phyloP scores from a whole-genome alignment of 495 filamentous ascomycete genomes.

The Annulohypoxylon bovei region DNA sequence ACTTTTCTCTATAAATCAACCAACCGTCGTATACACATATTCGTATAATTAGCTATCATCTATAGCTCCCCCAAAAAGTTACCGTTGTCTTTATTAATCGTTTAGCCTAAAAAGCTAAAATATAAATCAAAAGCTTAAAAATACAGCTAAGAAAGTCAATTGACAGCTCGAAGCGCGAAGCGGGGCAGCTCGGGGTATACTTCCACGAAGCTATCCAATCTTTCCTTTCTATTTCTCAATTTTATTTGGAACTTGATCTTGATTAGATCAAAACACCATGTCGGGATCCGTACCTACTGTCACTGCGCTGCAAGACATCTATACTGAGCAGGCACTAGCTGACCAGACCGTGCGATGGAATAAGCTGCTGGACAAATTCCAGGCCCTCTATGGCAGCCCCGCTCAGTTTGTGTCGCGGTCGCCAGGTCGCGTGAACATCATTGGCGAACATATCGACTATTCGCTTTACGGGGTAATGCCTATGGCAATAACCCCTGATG shows the following conservation, averaged over 20 bases:
- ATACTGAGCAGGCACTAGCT: conserved; percentile 68
- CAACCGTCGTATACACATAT: background rate
- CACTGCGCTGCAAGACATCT: conserved; percentile 71
- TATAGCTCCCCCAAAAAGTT: background rate
- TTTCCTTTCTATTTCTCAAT: conserved; percentile 5
- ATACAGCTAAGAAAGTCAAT: conserved; percentile 10
- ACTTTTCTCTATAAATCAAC: background rate
- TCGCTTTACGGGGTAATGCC: conserved; percentile 95
- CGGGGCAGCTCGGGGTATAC: conserved; percentile 25
- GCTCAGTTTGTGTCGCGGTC: conserved; percentile 89
- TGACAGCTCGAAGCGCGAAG: conserved; percentile 20
- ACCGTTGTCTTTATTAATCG: background rate
- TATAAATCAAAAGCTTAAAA: background rate
- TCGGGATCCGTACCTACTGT: conserved; percentile 67
- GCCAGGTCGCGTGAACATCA: conserved; percentile 96
- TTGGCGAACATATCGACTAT: conserved; percentile 99
- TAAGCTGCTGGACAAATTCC: conserved; percentile 74
- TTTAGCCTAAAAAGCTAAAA: background rate
- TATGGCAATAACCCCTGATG: conserved; percentile 92
- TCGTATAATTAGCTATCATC: no score
- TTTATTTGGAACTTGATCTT: conserved; percentile 12
- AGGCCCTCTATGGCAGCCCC: conserved; percentile 71
- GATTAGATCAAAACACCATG: conserved; percentile 52
- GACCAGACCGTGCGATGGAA: conserved; percentile 75
- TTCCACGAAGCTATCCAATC: conserved; percentile 6